These are phyloP conservation scores for Eimeria maxima DNA, from an alignment of 169 alveolate species.

Conservation along the genomic window DNA sequence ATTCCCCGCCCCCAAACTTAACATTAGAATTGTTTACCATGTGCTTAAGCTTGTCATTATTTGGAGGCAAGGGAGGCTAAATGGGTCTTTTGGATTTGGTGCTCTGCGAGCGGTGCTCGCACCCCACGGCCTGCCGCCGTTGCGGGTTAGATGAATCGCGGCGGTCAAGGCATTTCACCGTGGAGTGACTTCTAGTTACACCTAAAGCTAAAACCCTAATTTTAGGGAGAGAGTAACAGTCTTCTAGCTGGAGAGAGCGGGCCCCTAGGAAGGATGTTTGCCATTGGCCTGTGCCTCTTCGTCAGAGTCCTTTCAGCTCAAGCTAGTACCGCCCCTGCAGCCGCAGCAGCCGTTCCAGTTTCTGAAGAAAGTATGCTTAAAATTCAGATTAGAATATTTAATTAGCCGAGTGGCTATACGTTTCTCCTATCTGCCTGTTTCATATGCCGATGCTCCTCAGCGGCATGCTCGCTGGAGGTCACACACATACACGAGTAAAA, in stretches of 20 bases:
- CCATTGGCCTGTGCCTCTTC: neutral
- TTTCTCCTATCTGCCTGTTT: no score
- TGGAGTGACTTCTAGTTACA: neutral
- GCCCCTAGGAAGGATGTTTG: neutral
- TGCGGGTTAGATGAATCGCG: neutral
- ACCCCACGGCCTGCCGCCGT: slow-evolving; percentile 16
- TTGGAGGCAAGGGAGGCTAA: neutral
- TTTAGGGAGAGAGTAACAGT: neutral
- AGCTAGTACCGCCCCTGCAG: neutral
- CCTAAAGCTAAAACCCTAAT: neutral
- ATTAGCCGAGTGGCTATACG: no score
- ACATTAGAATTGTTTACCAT: neutral
- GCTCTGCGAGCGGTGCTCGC: slow-evolving; percentile 34
- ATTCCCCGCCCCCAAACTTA: neutral
- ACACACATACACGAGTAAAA: no score
- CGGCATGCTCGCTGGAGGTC: no score
- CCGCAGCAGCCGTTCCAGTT: no score
- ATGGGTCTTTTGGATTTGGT: neutral
- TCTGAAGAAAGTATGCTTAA: no score
- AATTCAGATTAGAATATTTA: no score
- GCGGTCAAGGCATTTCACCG: neutral
- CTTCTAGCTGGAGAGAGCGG: neutral
- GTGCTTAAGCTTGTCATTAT: neutral
- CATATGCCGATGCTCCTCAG: no score
- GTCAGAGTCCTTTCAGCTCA: neutral